Evolutionary conservation across 495 filamentous ascomycete species (phyloP).

Genomic region (Chaetomidium leptoderma): DNA sequence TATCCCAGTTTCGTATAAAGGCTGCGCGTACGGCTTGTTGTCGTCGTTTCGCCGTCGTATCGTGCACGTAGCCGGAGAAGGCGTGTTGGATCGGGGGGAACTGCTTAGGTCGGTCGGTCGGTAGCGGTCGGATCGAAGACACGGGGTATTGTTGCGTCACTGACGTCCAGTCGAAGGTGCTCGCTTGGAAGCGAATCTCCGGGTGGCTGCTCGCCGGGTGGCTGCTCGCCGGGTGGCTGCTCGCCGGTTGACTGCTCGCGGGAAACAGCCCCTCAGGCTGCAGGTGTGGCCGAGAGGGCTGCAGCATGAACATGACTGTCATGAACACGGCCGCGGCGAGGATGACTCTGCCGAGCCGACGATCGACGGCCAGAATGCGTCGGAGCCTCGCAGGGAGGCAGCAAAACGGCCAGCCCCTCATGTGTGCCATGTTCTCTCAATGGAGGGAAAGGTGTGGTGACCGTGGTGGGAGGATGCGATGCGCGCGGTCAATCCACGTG

Average conservation of each 20-base stretch:
- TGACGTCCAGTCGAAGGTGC: conserved; percentile 53
- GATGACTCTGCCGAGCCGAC: conserved; percentile 20
- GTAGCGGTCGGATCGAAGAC: conserved; percentile 21
- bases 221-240: not conserved
- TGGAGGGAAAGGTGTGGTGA: not conserved
- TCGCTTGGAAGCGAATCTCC: conserved; percentile 22
- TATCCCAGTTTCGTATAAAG: conserved; percentile 66
- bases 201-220: not conserved
- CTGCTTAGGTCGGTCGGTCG: not conserved
- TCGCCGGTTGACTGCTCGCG: not conserved
- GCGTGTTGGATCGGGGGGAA: not conserved
- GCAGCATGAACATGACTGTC: conserved; percentile 16
- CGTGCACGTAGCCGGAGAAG: conserved; percentile 8
- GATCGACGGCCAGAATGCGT: conserved; percentile 1
- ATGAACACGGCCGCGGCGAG: conserved; percentile 15
- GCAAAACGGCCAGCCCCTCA: not conserved
- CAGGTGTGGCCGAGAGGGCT: not conserved
- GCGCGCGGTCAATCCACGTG: no score
- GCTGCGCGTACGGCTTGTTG: conserved; percentile 51
- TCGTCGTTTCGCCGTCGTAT: not conserved
- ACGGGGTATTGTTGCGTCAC: conserved; percentile 59
- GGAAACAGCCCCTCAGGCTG: not conserved
- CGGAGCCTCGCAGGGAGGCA: not conserved
- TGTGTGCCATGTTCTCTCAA: not conserved
- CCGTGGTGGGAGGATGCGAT: no score